Percentiles rank a stretch among this genome's conserved stretches.
Conservation (phyloP, 108 stramenopile species). For the Nitzschia palea region DNA sequence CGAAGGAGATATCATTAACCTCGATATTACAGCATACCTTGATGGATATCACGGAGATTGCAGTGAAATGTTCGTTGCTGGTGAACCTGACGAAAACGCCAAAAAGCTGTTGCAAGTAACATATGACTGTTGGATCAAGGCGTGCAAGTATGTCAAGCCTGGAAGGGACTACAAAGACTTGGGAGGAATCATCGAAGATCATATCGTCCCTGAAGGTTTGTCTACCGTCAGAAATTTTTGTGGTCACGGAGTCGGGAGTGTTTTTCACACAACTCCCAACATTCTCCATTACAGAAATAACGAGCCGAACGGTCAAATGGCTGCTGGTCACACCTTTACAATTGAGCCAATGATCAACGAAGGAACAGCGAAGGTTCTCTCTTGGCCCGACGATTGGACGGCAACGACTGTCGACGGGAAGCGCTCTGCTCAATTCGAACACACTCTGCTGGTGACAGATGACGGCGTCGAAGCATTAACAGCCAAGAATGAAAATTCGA, state of each 20-base stretch:
- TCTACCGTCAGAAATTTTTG: conserved; percentile 85
- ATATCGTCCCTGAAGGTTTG: conserved; percentile 64
- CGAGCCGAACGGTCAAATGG: conserved; percentile 88
- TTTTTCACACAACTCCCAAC: conserved; percentile 95
- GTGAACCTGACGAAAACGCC: conserved; percentile 61
- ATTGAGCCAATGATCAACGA: conserved; percentile 99
- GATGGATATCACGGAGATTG: conserved; percentile 99
- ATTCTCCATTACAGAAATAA: conserved; percentile 94
- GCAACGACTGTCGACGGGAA: conserved; percentile 85
- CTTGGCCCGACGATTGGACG: conserved; percentile 99
- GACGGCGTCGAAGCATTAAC: conserved; percentile 93
- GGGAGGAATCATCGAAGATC: conserved; percentile 91
- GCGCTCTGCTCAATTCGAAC: conserved; percentile 94
- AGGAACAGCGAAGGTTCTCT: conserved; percentile 64
- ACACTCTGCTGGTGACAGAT: conserved; percentile 83
- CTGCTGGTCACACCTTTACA: conserved; percentile 97
- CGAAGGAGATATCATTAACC: conserved; percentile 94
- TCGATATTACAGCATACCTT: conserved; percentile 93
- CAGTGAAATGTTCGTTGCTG: conserved; percentile 95
- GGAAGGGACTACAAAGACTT: conserved; percentile 91
- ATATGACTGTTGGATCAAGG: conserved; percentile 84
- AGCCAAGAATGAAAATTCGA: conserved; percentile 74
- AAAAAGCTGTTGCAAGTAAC: conserved; percentile 83
- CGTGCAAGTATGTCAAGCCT: conserved; percentile 70
- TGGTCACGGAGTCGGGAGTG: conserved; percentile 96